Evolutionary conservation across 2,329 filamentous ascomycete genomes (phyloP), one percentile per base, ranked within the genome.

Genomic region (Thielaviopsis ethacetica): DNA sequence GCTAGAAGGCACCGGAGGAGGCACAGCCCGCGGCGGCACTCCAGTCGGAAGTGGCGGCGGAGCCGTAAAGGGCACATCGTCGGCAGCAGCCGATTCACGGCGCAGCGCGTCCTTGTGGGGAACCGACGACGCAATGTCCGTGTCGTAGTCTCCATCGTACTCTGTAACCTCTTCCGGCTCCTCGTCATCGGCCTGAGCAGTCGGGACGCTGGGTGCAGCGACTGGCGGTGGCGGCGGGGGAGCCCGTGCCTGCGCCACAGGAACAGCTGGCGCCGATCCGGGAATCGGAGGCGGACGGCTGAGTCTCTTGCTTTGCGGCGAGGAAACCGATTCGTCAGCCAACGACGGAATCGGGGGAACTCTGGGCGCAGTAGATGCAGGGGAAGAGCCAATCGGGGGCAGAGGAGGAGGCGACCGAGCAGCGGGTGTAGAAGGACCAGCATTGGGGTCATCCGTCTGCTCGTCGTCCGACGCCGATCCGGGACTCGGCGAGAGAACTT

Each of bases 81-180:
- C 82, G 60, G 86, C 83, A 62, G 94, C 89, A 4, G 50, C 21
- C 22, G 38, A 59, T 15, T 57, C 56, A 49, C 60, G 58, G 86
- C 91, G 95, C 62, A 97, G 71, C 0, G 91, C 91, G 72, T 95
- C 91, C 71, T 95, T 96, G 70, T 95, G 89, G 59, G 87, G 88
- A n/a, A 82, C 89, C 10, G 88, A 85, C n/a, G 91, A 88, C 1
- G 86, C 91, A 67, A 97, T 97, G 68, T 97, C 93, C 6, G 93
- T 97, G 65, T 97, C 93, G 68, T 97, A 97, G 67, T 97, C 93
- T 6, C 91, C 93, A 68, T 98, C 93, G 67, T 97, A 97, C 67
- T 96, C 91, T 0, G 89, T 94, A 38, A 89, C 79, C 66, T 94
- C 90, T 61, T 86, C 88, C 26, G 82, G 84, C 15, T 85, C 84